A percentile compares a stretch with the other conserved stretches of the same genome.
These are phyloP conservation scores for Russula sp. DNA, from an alignment of 768 basidiomycete genomes.

Conservation along the genomic window DNA sequence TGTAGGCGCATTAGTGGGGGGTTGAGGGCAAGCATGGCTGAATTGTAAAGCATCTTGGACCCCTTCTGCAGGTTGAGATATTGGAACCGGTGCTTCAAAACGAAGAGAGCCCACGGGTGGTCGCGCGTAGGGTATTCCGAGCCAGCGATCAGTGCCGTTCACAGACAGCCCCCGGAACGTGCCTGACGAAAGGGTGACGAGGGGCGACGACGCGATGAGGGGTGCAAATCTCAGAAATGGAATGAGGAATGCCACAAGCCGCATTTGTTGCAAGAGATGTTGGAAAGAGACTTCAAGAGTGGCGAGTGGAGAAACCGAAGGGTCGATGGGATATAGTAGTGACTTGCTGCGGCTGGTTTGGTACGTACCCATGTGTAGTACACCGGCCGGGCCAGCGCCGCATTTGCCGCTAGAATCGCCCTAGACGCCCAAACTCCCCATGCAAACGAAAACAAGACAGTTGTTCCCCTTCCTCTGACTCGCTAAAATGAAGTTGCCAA, in stretches of 20 bases:
- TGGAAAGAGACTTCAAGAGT: too few relatives aligned
- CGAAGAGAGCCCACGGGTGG: constrained; percentile 49
- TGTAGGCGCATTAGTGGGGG: constrained; percentile 34
- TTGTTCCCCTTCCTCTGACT: too few relatives aligned
- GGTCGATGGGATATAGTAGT: neutral
- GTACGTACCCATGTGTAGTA: too few relatives aligned
- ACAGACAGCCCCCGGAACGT: constrained; percentile 40
- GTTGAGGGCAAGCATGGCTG: constrained; percentile 51
- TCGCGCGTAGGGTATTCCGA: constrained; percentile 54
- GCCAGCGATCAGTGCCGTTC: constrained; percentile 46
- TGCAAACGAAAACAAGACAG: too few relatives aligned
- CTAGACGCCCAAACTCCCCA: too few relatives aligned
- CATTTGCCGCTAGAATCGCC: too few relatives aligned
- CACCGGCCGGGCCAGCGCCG: too few relatives aligned
- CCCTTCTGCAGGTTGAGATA: constrained; percentile 28
- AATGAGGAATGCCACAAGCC: neutral
- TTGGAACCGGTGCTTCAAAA: constrained; percentile 46
- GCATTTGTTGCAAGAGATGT: neutral
- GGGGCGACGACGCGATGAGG: constrained; percentile 21
- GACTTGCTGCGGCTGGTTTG: too few relatives aligned
- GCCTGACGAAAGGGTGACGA: constrained; percentile 37
- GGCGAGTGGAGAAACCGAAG: neutral
- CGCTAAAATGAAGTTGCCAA: too few relatives aligned
- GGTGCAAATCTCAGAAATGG: neutral
- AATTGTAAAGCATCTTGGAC: constrained; percentile 41